Evolutionary conservation across 164 flowering plant genomes (phyloP).

Genomic region (Magnolia sinica): DNA sequence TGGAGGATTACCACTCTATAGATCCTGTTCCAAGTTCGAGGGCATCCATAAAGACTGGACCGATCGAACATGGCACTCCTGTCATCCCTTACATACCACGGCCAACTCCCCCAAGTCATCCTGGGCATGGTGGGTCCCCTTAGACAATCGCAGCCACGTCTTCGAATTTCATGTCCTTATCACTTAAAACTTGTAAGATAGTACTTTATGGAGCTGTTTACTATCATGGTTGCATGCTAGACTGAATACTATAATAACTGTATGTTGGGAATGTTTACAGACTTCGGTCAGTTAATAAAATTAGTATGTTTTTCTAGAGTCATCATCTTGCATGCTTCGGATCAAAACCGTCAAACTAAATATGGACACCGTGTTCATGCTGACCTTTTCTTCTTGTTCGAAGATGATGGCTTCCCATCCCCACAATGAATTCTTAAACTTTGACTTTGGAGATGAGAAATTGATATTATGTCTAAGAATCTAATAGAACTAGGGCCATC

Average conservation of each 20-base stretch:
- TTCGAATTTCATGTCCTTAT: neutral
- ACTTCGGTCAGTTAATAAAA: neutral
- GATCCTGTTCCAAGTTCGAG: constrained; percentile 72
- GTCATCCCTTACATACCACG: constrained; percentile 60
- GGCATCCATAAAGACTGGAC: constrained; percentile 48
- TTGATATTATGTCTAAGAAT: too few relatives aligned
- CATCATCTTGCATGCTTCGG: neutral
- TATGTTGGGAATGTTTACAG: neutral
- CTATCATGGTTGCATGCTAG: neutral
- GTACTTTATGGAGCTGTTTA: neutral
- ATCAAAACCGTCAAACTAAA: too few relatives aligned
- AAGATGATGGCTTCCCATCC: too few relatives aligned
- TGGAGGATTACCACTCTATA: constrained; percentile 55
- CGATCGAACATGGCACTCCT: constrained; percentile 76
- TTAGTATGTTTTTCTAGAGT: neutral
- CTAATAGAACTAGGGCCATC: too few relatives aligned
- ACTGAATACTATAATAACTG: neutral
- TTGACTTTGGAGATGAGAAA: too few relatives aligned
- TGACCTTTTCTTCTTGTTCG: too few relatives aligned
- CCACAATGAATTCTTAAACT: too few relatives aligned
- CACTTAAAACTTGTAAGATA: neutral
- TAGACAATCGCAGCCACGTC: neutral
- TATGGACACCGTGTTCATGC: too few relatives aligned
- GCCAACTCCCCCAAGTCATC: constrained; percentile 42
- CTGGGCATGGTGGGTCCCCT: constrained; percentile 20